Evolutionary conservation across 176 grass and related monocot genomes (phyloP).

Genomic region (Carex parvula): DNA sequence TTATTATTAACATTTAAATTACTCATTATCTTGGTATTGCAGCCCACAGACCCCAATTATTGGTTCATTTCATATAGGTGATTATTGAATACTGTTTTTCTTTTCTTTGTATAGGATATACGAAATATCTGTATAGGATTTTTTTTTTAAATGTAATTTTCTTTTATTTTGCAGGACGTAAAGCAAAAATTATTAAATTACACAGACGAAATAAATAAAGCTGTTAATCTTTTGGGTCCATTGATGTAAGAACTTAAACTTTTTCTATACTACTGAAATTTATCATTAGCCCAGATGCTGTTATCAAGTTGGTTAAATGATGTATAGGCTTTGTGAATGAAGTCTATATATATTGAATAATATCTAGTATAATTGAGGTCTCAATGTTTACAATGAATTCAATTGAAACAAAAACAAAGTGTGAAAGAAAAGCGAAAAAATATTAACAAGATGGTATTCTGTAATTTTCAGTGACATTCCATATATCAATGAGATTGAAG

Average conservation of each 20-base stretch:
- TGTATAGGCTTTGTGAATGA: background rate
- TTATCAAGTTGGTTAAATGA: background rate
- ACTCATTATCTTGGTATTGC: background rate
- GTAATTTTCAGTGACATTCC: conserved; percentile 6
- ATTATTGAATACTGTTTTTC: background rate
- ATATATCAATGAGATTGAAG: conserved; percentile 4
- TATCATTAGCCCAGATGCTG: background rate
- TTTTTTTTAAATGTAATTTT: background rate
- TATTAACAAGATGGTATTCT: background rate
- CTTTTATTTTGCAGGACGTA: background rate
- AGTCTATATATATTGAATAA: background rate
- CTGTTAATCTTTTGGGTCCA: background rate
- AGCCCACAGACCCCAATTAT: background rate
- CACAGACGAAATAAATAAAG: background rate
- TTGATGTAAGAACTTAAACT: background rate
- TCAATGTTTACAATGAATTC: background rate
- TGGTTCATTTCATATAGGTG: background rate
- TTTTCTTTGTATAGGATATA: background rate
- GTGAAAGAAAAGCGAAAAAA: background rate
- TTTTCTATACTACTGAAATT: background rate
- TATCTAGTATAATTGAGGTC: background rate
- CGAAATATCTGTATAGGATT: background rate
- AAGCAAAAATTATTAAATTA: background rate
- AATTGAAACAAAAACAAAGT: background rate
- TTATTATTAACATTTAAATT: background rate